phyloP scores from a whole-genome alignment of 2,329 filamentous ascomycete genomes.

The Fusarium sacchari region DNA sequence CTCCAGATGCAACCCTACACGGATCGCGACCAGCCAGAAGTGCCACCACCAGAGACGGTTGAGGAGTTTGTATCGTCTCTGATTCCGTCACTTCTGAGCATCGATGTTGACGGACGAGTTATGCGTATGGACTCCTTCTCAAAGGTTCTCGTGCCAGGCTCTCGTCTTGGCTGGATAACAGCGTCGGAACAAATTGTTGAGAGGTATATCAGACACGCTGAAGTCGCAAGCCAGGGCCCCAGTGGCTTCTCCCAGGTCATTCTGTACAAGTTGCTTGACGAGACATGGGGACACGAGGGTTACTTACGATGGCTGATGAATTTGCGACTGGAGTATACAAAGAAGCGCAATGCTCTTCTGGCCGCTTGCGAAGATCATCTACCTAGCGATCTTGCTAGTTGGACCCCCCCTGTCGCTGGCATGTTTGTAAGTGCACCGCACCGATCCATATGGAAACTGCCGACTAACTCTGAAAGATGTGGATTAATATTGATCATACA shows the following conservation, averaged over 20 bases:
- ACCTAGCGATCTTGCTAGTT: constrained; percentile 78
- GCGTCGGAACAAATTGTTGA: constrained; percentile 86
- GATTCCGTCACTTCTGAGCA: constrained; percentile 75
- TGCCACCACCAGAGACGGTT: constrained; percentile 67
- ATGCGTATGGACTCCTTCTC: constrained; percentile 93
- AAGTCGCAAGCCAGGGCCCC: constrained; percentile 86
- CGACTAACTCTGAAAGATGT: constrained; percentile 61
- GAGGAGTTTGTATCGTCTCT: constrained; percentile 75
- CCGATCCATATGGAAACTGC: neutral
- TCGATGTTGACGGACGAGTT: constrained; percentile 89
- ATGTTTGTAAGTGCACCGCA: constrained; percentile 83
- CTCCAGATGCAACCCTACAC: constrained; percentile 85
- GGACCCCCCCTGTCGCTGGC: constrained; percentile 82
- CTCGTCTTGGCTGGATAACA: constrained; percentile 88
- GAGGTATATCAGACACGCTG: constrained; percentile 82
- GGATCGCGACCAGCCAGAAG: constrained; percentile 59
- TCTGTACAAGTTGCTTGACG: constrained; percentile 89
- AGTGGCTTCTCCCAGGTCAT: constrained; percentile 85
- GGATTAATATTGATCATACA: constrained; percentile 75
- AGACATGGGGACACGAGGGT: constrained; percentile 91
- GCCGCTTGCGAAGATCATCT: constrained; percentile 82
- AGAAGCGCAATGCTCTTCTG: constrained; percentile 79
- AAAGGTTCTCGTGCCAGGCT: constrained; percentile 87
- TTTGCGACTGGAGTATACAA: constrained; percentile 82
- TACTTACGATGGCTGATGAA: constrained; percentile 91